These are phyloP conservation scores for Rhizoclosmatium sp. DNA, from an alignment of 192 early-diverging fungal genomes.

Conservation along the genomic window DNA sequence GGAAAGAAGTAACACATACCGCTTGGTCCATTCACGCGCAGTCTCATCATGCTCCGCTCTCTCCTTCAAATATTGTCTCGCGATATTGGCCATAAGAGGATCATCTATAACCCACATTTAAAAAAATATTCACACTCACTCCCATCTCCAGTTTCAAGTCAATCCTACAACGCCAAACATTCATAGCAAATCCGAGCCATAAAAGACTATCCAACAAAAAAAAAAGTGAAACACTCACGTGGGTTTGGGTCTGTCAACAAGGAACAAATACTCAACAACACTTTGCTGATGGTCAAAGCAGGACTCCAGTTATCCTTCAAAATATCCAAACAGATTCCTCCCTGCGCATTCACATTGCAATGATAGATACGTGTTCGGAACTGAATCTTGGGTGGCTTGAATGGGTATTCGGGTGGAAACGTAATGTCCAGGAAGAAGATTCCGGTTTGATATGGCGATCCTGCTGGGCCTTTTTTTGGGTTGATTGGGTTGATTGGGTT, in stretches of 20 bases:
- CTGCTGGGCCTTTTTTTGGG: slow-evolving; percentile 72
- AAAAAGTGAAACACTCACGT: slow-evolving; percentile 58
- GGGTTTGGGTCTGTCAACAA: slow-evolving; percentile 96
- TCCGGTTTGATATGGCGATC: slow-evolving; percentile 86
- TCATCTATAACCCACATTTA: slow-evolving; percentile 67
- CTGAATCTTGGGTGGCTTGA: slow-evolving; percentile 91
- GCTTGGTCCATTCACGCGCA: slow-evolving; percentile 93
- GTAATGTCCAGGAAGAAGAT: slow-evolving; percentile 93
- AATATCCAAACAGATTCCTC: slow-evolving; percentile 93
- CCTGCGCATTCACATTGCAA: slow-evolving; percentile 94
- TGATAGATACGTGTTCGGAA: slow-evolving; percentile 96
- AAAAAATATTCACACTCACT: slow-evolving; percentile 7
- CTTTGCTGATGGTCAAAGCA: slow-evolving; percentile 93
- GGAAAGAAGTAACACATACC: slow-evolving; percentile 56
- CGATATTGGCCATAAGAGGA: slow-evolving; percentile 91
- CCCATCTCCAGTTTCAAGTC: background rate
- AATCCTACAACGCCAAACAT: background rate
- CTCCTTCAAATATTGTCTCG: slow-evolving; percentile 84
- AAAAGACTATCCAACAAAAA: background rate
- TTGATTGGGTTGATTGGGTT: too few species aligned
- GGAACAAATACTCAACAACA: slow-evolving; percentile 92
- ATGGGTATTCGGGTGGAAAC: slow-evolving; percentile 94
- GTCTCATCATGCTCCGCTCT: slow-evolving; percentile 87
- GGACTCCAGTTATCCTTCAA: slow-evolving; percentile 99
- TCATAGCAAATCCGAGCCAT: too few species aligned